Conservation (phyloP, 805 yeast genomes). For the Jamesozyma jinghongensis region DNA sequence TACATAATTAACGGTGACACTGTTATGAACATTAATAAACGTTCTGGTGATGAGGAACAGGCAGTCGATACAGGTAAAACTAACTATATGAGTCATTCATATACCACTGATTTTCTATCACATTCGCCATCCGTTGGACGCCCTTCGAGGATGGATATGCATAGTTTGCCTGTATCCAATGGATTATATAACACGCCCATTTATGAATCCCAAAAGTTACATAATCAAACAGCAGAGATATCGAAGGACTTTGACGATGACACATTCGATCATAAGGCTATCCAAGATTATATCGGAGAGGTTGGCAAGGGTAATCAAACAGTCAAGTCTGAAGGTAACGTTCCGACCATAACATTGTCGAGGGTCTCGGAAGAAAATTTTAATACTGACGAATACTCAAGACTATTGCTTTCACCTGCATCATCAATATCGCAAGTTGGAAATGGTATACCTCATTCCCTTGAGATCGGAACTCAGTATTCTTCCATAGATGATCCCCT, state of each 20-base stretch:
- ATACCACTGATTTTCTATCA: slow-evolving; percentile 22
- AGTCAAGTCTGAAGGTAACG: not conserved
- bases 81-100: slow-evolving; percentile 25
- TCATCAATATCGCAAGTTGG: slow-evolving; percentile 7
- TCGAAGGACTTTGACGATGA: slow-evolving; percentile 22
- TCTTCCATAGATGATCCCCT: not conserved
- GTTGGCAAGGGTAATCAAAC: slow-evolving; percentile 6
- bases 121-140: slow-evolving; percentile 9
- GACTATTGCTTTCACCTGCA: slow-evolving; percentile 11
- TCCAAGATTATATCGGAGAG: slow-evolving; percentile 9
- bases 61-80: slow-evolving; percentile 3
- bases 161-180: slow-evolving; percentile 9
- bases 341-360: not conserved
- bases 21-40: not conserved
- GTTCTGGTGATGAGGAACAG: slow-evolving; percentile 1
- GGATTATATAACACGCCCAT: slow-evolving; percentile 10
- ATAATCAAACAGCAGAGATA: slow-evolving; percentile 29
- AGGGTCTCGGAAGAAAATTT: slow-evolving; percentile 3
- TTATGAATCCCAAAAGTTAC: slow-evolving; percentile 22
- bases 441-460: not conserved
- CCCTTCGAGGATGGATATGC: slow-evolving; percentile 1
- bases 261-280: slow-evolving; percentile 11
- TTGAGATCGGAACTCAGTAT: not conserved
- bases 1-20: not conserved
- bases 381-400: slow-evolving; percentile 5